Conservation (phyloP, 257 asterid genomes). For the Ajuga chamaepitys region DNA sequence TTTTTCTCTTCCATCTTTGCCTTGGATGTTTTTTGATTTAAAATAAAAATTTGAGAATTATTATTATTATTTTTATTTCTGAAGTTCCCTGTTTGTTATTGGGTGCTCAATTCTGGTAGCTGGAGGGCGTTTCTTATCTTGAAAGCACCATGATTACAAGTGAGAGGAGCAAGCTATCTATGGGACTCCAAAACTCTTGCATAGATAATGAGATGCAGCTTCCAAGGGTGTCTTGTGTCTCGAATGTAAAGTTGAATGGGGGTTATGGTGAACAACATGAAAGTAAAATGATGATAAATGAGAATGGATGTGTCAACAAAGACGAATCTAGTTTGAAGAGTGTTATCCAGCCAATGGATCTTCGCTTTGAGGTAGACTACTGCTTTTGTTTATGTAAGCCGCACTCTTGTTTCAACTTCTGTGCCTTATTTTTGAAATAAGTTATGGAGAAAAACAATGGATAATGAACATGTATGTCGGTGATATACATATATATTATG, state of each 20-base stretch:
- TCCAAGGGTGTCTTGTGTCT: slow-evolving; percentile 13
- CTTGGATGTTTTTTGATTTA: not conserved
- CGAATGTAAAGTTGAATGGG: slow-evolving; percentile 10
- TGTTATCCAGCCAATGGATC: slow-evolving; percentile 33
- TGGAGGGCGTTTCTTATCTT: slow-evolving; percentile 51
- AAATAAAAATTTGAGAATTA: not conserved
- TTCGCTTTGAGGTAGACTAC: slow-evolving; percentile 80
- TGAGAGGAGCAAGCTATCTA: slow-evolving; percentile 27
- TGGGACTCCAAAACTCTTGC: slow-evolving; percentile 13
- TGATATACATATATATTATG: not conserved
- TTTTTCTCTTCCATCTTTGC: not conserved
- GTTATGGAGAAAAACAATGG: not conserved
- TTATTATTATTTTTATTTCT: not conserved
- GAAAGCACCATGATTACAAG: slow-evolving; percentile 29
- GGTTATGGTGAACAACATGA: slow-evolving; percentile 20
- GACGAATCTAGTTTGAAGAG: slow-evolving; percentile 22
- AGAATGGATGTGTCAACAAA: slow-evolving; percentile 24
- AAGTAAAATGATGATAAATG: slow-evolving; percentile 18
- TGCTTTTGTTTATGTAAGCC: slow-evolving; percentile 2
- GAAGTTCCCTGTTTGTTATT: not conserved
- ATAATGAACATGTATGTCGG: not conserved
- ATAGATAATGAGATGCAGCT: slow-evolving; percentile 19
- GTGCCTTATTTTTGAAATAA: not conserved
- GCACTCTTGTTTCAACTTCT: not conserved
- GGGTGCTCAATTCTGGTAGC: slow-evolving; percentile 34